Percentiles rank a stretch among this genome's conserved stretches.
These are phyloP conservation scores for Arthrobotrys entomopaga DNA, from an alignment of 2,329 filamentous ascomycete genomes.

Conservation along the genomic window DNA sequence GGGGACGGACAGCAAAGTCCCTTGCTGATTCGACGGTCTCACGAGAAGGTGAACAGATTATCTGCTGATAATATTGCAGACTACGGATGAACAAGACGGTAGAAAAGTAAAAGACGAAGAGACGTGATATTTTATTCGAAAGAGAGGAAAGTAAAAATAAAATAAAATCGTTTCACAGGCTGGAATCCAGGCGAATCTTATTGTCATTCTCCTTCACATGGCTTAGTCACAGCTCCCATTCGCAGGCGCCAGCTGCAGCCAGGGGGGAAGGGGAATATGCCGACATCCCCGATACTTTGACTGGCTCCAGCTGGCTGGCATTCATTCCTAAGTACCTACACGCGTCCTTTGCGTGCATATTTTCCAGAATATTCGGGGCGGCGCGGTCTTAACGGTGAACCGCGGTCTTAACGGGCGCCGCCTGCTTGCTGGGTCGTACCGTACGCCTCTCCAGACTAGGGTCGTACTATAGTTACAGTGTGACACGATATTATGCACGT, in stretches of 20 bases:
- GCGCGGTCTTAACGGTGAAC: constrained; percentile 35
- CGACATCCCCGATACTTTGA: constrained; percentile 22
- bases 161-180: constrained; percentile 31
- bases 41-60: constrained; percentile 10
- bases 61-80: no score
- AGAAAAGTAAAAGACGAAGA: no score
- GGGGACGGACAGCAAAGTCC: constrained; percentile 39
- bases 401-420: constrained; percentile 33
- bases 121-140: no score
- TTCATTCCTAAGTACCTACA: neutral
- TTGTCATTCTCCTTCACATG: constrained; percentile 47
- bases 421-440: no score
- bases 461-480: no score
- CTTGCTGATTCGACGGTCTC: constrained; percentile 25
- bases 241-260: constrained; percentile 9
- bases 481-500: neutral
- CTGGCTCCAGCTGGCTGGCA: neutral
- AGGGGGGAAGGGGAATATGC: constrained; percentile 25
- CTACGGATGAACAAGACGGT: no score
- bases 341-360: constrained; percentile 31
- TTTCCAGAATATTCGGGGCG: constrained; percentile 23
- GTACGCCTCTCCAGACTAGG: no score
- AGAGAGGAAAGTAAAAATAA: constrained; percentile 2
- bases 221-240: constrained; percentile 49
- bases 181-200: constrained; percentile 23